phyloP scores from a whole-genome alignment of 371 early-diverging fungal genomes.

The Gilbertella persicaria region DNA sequence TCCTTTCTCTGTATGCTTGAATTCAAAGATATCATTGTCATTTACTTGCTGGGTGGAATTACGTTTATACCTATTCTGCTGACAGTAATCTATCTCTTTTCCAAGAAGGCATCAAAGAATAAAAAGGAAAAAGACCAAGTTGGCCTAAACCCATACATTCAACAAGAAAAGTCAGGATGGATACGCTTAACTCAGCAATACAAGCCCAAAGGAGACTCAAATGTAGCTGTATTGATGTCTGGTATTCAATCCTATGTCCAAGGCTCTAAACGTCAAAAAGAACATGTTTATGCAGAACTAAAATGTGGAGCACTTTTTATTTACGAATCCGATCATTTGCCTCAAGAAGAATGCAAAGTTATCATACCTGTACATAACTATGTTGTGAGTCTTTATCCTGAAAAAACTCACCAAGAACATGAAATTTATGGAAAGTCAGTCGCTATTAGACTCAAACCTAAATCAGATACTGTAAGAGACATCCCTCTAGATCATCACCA shows the following conservation, averaged over 20 bases:
- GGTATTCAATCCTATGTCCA: conserved; percentile 29
- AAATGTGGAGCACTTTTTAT: conserved; percentile 80
- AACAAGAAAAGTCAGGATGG: conserved; percentile 40
- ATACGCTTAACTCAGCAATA: conserved; percentile 31
- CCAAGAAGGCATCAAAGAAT: neutral
- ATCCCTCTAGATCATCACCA: neutral
- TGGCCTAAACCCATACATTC: conserved; percentile 2
- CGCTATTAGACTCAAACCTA: conserved; percentile 51
- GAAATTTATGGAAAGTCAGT: conserved; percentile 57
- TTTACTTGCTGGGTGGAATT: conserved; percentile 37
- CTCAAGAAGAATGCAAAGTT: conserved; percentile 63
- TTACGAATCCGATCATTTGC: conserved; percentile 71
- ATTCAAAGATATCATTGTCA: conserved; percentile 13
- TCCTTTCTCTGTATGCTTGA: neutral
- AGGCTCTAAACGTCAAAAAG: conserved; percentile 24
- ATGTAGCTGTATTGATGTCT: conserved; percentile 22
- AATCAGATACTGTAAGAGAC: conserved; percentile 4
- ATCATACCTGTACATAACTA: conserved; percentile 74
- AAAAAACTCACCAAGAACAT: conserved; percentile 47
- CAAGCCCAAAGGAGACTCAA: conserved; percentile 16
- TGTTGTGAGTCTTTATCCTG: conserved; percentile 65
- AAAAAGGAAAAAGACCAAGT: neutral
- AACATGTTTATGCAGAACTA: conserved; percentile 70
- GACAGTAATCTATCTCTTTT: conserved; percentile 11
- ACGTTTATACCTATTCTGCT: conserved; percentile 34